Evolutionary conservation across 805 yeast species (phyloP), one percentile per base, ranked within the genome.

Genomic region (Barnettozyma salicaria): DNA sequence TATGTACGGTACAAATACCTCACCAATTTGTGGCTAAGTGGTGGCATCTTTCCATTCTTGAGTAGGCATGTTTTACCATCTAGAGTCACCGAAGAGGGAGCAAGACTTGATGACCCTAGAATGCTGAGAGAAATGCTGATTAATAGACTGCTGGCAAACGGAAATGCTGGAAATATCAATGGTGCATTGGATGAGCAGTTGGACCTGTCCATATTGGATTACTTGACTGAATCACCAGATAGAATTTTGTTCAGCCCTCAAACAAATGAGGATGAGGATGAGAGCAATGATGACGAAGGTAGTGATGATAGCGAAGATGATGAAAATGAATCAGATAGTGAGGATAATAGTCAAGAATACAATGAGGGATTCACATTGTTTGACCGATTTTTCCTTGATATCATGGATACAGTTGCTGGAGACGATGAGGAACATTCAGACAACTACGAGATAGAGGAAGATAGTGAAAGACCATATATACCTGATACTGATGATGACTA

Each of bases 21-120:
- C 44, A 79, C 72, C 47, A 68, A 68, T 33, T 54, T 72, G 30
- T 84, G 85, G 83, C 56, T 81, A 24, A 72, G 67, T 43, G 80
- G 78, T 47, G 78, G 73, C 12, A 63, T 78, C 17, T 66, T 70
- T 32, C 72, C 76, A 1, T 71, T 65, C 40, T 59, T 72, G 20
- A 59, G 68, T 30, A 52, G 72, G 42, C 36, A 44, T 8, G 27
- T 40, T n/a, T 31, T 36, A 21, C 28, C 32, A 16, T 27, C 39
- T 10, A 24, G 41, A 24, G 13, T 30, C 5, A n/a, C n/a, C n/a
- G n/a, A n/a, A n/a, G n/a, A n/a, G n/a, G n/a, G n/a, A n/a, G n/a
- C n/a, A n/a, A n/a, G n/a, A n/a, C n/a, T n/a, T n/a, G n/a, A n/a
- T n/a, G 25, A 22, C 25, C 25, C 25, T 9, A 22, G 12, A 9